Conservation (phyloP, 1,139 yeast genomes). For the Nadsonia starkeyi-henricii region DNA sequence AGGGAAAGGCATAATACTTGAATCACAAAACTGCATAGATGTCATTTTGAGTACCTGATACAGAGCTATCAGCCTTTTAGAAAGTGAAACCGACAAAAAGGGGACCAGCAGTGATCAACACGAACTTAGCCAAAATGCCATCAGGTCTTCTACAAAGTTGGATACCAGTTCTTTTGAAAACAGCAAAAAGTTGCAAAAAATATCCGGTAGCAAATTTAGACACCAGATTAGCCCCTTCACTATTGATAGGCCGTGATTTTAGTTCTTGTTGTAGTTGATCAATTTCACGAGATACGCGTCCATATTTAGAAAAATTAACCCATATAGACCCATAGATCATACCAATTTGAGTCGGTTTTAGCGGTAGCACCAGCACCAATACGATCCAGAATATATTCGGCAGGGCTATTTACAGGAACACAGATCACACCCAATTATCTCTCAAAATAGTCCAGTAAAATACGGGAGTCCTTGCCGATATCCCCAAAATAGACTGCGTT, state of each 20-base stretch:
- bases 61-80: slow-evolving; percentile 35
- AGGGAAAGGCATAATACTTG: slow-evolving; percentile 38
- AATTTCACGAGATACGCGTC: slow-evolving; percentile 25
- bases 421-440: slow-evolving; percentile 36
- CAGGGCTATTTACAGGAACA: slow-evolving; percentile 42
- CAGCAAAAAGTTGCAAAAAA: slow-evolving; percentile 26
- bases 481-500: slow-evolving; percentile 56
- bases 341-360: slow-evolving; percentile 29
- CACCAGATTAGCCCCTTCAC: slow-evolving; percentile 9
- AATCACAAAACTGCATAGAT: slow-evolving; percentile 39
- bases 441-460: slow-evolving; percentile 43
- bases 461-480: slow-evolving; percentile 39
- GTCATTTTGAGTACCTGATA: slow-evolving; percentile 38
- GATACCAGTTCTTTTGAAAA: slow-evolving; percentile 24
- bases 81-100: slow-evolving; percentile 42
- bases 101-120: slow-evolving; percentile 25
- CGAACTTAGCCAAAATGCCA: slow-evolving; percentile 27
- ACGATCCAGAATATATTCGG: slow-evolving; percentile 49
- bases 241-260: slow-evolving; percentile 13
- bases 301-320: slow-evolving; percentile 29
- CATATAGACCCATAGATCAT: slow-evolving; percentile 28
- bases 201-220: slow-evolving; percentile 22
- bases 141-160: slow-evolving; percentile 34
- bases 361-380: slow-evolving; percentile 64
- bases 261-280: slow-evolving; percentile 22